A percentile compares a stretch with the other conserved stretches of the same genome.
phyloP scores from a whole-genome alignment of 2,329 filamentous ascomycete species.

The Dactylellina leptospora region DNA sequence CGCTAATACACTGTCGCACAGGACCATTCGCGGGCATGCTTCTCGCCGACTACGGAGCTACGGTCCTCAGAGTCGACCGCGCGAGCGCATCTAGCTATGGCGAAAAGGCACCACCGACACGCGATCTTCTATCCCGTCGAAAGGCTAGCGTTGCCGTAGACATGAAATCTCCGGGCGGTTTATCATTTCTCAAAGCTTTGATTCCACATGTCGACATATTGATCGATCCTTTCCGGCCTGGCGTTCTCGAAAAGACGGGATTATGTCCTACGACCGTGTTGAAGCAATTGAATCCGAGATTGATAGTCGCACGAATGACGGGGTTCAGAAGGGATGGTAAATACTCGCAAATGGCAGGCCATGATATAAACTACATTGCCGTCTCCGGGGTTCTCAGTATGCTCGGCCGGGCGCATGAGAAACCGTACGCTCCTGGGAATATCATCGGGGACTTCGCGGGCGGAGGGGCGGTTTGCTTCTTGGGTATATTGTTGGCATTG shows the following conservation, averaged over 20 bases:
- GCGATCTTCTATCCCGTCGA: conserved; percentile 79
- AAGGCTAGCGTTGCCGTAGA: conserved; percentile 84
- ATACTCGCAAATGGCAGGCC: conserved; percentile 64
- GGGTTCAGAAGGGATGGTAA: conserved; percentile 87
- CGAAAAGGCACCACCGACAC: conserved; percentile 63
- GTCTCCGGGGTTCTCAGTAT: conserved; percentile 81
- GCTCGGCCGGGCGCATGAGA: conserved; percentile 67
- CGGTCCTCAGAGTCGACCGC: conserved; percentile 85
- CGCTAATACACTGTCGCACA: neutral
- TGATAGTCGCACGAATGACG: conserved; percentile 86
- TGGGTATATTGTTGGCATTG: conserved; percentile 83
- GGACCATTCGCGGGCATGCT: conserved; percentile 66
- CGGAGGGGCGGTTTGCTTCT: conserved; percentile 81
- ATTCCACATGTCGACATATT: conserved; percentile 75
- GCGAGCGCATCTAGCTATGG: conserved; percentile 35
- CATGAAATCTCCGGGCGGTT: conserved; percentile 73
- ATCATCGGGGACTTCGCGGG: conserved; percentile 91
- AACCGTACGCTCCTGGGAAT: conserved; percentile 82
- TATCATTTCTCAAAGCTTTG: conserved; percentile 73
- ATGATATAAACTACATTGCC: conserved; percentile 82
- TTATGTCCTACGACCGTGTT: conserved; percentile 76
- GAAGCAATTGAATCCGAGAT: conserved; percentile 70
- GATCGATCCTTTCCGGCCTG: conserved; percentile 92
- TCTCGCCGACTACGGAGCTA: conserved; percentile 87
- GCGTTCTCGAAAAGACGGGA: conserved; percentile 84